Evolutionary conservation across 2,329 filamentous ascomycete genomes (phyloP).

Genomic region (Massarina eburnea): DNA sequence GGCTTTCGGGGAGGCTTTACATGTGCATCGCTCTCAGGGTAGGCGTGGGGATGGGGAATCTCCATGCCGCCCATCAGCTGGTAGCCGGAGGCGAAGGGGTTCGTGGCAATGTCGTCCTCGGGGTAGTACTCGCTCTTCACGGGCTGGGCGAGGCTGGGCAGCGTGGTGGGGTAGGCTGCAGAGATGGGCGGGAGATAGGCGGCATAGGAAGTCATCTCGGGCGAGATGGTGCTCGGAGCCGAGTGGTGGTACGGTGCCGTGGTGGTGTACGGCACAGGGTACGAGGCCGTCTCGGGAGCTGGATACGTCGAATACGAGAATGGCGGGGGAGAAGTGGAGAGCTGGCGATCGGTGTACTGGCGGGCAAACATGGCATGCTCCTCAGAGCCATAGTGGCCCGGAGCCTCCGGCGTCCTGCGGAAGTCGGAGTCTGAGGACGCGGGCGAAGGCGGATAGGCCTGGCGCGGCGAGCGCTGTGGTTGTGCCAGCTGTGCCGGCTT

Average conservation of each 20-base stretch:
- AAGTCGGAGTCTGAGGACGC: slow-evolving; percentile 39
- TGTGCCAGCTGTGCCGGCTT: slow-evolving; percentile 56
- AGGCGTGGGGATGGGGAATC: slow-evolving; percentile 61
- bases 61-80: slow-evolving; percentile 66
- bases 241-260: slow-evolving; percentile 43
- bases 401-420: slow-evolving; percentile 41
- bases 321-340: slow-evolving; percentile 71
- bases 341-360: slow-evolving; percentile 67
- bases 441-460: slow-evolving; percentile 38
- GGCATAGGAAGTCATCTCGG: slow-evolving; percentile 52
- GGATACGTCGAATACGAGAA: slow-evolving; percentile 69
- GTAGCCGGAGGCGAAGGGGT: slow-evolving; percentile 69
- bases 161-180: slow-evolving; percentile 54
- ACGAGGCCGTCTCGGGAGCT: slow-evolving; percentile 64
- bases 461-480: slow-evolving; percentile 38
- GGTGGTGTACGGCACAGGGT: slow-evolving; percentile 56
- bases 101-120: slow-evolving; percentile 58
- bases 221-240: slow-evolving; percentile 39
- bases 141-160: slow-evolving; percentile 62
- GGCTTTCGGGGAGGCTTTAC: slow-evolving; percentile 62
- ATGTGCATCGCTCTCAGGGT: slow-evolving; percentile 71
- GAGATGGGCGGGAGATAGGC: slow-evolving; percentile 57
- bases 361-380: slow-evolving; percentile 63
- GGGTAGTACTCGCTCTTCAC: slow-evolving; percentile 68
- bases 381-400: slow-evolving; percentile 51